Percentiles rank a stretch among this genome's conserved stretches.
phyloP scores from a whole-genome alignment of 2,329 filamentous ascomycete species.

The Penicillium sp. region DNA sequence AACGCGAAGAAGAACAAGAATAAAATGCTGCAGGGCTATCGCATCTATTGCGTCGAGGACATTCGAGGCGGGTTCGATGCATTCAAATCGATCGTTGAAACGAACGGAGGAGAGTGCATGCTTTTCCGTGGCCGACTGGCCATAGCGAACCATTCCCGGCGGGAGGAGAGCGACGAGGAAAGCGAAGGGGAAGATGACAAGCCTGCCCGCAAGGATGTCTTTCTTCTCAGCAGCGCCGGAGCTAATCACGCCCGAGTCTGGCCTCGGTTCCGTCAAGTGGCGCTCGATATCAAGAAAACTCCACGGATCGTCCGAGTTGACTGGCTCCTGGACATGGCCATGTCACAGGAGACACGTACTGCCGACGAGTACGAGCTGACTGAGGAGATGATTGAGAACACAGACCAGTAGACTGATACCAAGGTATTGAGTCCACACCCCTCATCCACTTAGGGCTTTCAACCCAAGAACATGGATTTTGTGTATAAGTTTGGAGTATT shows the following conservation, averaged over 20 bases:
- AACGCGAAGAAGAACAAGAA: slow-evolving; percentile 75
- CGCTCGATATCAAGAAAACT: slow-evolving; percentile 71
- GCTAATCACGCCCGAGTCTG: slow-evolving; percentile 71
- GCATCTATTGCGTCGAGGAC: slow-evolving; percentile 78
- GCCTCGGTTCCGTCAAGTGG: slow-evolving; percentile 77
- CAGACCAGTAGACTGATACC: slow-evolving; percentile 17
- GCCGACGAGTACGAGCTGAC: slow-evolving; percentile 57
- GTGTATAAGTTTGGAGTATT: slow-evolving; percentile 7
- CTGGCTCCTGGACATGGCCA: slow-evolving; percentile 85
- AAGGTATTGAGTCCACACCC: background rate
- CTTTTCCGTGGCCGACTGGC: slow-evolving; percentile 72
- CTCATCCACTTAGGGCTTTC: background rate
- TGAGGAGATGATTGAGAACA: slow-evolving; percentile 27
- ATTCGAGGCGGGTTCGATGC: slow-evolving; percentile 80
- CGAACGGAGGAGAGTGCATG: slow-evolving; percentile 82
- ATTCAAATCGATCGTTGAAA: slow-evolving; percentile 79
- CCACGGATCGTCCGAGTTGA: slow-evolving; percentile 79
- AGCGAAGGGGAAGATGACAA: slow-evolving; percentile 59
- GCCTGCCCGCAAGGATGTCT: slow-evolving; percentile 67
- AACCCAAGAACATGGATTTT: background rate
- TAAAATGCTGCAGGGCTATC: slow-evolving; percentile 69
- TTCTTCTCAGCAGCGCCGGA: slow-evolving; percentile 70
- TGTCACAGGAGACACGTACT: slow-evolving; percentile 78
- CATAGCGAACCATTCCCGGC: slow-evolving; percentile 63
- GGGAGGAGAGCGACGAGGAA: slow-evolving; percentile 38